Base-by-base conservation (phyloP, 352 stramenopile species). In the Porosira glacialis region DNA sequence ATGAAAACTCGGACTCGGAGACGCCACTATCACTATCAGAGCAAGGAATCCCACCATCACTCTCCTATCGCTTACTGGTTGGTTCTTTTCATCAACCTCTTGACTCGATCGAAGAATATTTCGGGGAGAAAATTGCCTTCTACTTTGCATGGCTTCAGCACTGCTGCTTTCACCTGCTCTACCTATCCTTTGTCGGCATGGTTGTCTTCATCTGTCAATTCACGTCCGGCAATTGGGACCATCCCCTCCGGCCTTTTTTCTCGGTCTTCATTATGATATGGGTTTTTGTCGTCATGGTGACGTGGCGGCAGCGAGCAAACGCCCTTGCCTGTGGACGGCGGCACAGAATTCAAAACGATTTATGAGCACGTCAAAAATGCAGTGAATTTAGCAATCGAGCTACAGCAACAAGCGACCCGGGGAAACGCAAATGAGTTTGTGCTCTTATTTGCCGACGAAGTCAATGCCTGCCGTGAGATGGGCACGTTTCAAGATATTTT, bases 101-200 rank as follows among this genome's bases (percentile, higher is more conserved):
- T 21, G 86, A 93, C 51, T 74, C 75, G 2, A 90, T 94, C 57
- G 88, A 93, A 58, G 78, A 94, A 65, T 96, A 95, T 67, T 94
- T 93, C 60, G 92, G 92, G 31, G 92, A 96, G 75, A 93, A 98
- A 78, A 91, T 99, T 50, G 94, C 94, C 0, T 97, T n/a, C n/a
- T n/a, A n/a, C n/a, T n/a, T n/a, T n/a, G n/a, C n/a, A n/a, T n/a
- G n/a, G n/a, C n/a, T n/a, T n/a, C n/a, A n/a, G n/a, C n/a, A n/a
- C n/a, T n/a, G n/a, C n/a, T n/a, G n/a, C n/a, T n/a, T n/a, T n/a
- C n/a, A n/a, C n/a, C n/a, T n/a, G n/a, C n/a, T n/a, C n/a, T n/a
- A n/a, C n/a, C n/a, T n/a, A n/a, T n/a, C n/a, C n/a, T n/a, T n/a
- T n/a, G n/a, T n/a, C n/a, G n/a, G n/a, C n/a, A n/a, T n/a, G n/a